Conservation (phyloP, 2,329 filamentous ascomycete genomes). For the Fusarium veterinarium region DNA sequence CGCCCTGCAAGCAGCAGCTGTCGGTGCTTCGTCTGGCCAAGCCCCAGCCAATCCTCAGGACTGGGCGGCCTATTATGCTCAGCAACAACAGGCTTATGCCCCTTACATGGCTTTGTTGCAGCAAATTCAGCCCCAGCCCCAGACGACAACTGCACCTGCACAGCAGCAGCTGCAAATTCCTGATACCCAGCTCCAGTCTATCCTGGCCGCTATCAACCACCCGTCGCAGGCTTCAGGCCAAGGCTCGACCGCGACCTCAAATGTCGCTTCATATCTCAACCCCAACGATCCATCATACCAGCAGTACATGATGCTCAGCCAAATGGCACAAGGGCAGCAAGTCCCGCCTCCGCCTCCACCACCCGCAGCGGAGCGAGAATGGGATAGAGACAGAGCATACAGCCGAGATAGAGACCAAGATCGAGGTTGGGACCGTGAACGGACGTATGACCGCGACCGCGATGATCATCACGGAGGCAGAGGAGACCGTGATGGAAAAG, state of each 20-base stretch:
- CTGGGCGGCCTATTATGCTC: slow-evolving; percentile 56
- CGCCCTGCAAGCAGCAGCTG: slow-evolving; percentile 41
- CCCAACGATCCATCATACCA: slow-evolving; percentile 56
- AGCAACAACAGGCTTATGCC: slow-evolving; percentile 55
- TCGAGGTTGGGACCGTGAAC: slow-evolving; percentile 44
- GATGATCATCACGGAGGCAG: slow-evolving; percentile 48
- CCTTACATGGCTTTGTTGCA: slow-evolving; percentile 58
- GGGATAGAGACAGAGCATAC: slow-evolving; percentile 36
- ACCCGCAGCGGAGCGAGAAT: slow-evolving; percentile 49
- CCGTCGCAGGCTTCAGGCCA: slow-evolving; percentile 43
- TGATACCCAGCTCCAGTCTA: slow-evolving; percentile 57
- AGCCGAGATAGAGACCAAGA: slow-evolving; percentile 49
- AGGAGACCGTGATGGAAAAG: slow-evolving; percentile 51
- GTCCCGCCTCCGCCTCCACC: slow-evolving; percentile 39
- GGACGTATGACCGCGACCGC: slow-evolving; percentile 48
- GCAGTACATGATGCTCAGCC: slow-evolving; percentile 54
- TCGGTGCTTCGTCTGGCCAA: slow-evolving; percentile 32
- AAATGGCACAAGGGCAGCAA: slow-evolving; percentile 52
- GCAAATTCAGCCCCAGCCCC: slow-evolving; percentile 47
- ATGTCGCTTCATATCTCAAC: slow-evolving; percentile 46
- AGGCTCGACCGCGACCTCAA: slow-evolving; percentile 36
- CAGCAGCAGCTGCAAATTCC: slow-evolving; percentile 48
- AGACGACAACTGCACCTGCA: slow-evolving; percentile 10
- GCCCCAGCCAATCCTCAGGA: slow-evolving; percentile 46
- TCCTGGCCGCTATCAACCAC: slow-evolving; percentile 57